Evolutionary conservation across 306 rosid genomes (phyloP).

Genomic region (Begonia loranthoides): DNA sequence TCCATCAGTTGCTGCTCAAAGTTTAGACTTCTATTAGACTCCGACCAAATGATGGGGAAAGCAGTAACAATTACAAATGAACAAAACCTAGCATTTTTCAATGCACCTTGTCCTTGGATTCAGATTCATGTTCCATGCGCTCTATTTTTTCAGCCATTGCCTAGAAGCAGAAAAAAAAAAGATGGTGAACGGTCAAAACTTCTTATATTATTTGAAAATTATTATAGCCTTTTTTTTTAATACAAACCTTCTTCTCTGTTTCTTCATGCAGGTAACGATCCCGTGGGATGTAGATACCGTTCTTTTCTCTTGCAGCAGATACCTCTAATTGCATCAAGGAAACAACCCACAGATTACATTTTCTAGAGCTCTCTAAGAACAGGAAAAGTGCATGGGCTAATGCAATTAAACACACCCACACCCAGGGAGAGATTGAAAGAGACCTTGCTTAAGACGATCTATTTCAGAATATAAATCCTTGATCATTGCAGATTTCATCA

Average conservation of each 20-base stretch:
- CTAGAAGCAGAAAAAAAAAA: constrained; percentile 21
- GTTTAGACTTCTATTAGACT: neutral
- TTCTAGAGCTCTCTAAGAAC: neutral
- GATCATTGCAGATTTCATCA: constrained; percentile 98
- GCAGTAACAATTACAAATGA: constrained; percentile 2
- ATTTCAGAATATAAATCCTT: constrained; percentile 94
- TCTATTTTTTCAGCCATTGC: constrained; percentile 97
- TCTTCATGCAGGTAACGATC: constrained; percentile 95
- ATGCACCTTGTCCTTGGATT: constrained; percentile 91
- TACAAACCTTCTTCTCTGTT: constrained; percentile 86
- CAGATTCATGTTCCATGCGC: constrained; percentile 86
- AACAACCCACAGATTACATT: neutral
- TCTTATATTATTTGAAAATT: constrained; percentile 4
- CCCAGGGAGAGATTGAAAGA: neutral
- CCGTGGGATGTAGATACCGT: constrained; percentile 97
- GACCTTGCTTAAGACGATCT: constrained; percentile 96
- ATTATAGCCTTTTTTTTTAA: neutral
- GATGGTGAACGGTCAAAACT: constrained; percentile 7
- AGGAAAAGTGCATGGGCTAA: neutral
- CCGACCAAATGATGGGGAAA: neutral
- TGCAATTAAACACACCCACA: constrained; percentile 1
- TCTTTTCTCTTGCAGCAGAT: constrained; percentile 97
- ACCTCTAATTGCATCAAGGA: constrained; percentile 44
- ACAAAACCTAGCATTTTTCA: constrained; percentile 10
- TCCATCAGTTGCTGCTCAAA: constrained; percentile 68